These are phyloP conservation scores for Prillingera fragicola DNA, from an alignment of 1,284 basidiomycete species.

Conservation along the genomic window DNA sequence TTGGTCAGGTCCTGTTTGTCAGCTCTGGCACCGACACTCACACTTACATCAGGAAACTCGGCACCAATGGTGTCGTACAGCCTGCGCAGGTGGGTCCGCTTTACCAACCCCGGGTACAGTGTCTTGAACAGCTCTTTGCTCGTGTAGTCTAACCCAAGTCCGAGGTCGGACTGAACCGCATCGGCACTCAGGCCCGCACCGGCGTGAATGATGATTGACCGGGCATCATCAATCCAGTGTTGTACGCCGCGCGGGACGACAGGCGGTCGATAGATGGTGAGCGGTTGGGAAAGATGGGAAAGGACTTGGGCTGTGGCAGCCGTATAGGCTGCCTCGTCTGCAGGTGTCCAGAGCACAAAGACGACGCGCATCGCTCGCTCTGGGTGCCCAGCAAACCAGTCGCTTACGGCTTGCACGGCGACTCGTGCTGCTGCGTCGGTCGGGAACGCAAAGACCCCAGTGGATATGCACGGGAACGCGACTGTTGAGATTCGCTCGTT, in stretches of 20 bases:
- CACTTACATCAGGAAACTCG: slow-evolving; percentile 10
- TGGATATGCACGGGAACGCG: slow-evolving; percentile 17
- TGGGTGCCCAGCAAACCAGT: slow-evolving; percentile 6
- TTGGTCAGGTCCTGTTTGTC: slow-evolving; percentile 7
- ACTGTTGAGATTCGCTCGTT: slow-evolving; percentile 6
- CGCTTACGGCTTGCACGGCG: neutral
- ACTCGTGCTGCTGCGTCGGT: slow-evolving; percentile 1
- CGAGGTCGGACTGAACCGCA: slow-evolving; percentile 2
- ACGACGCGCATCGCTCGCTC: slow-evolving; percentile 1
- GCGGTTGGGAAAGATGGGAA: neutral
- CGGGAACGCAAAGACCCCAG: slow-evolving; percentile 13
- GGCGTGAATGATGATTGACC: slow-evolving; percentile 9
- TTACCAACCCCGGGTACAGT: slow-evolving; percentile 10
- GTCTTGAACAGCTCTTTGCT: slow-evolving; percentile 5
- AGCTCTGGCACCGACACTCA: neutral
- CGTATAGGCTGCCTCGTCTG: slow-evolving; percentile 2
- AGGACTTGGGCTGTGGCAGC: neutral
- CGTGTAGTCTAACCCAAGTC: slow-evolving; percentile 12
- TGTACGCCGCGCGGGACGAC: neutral
- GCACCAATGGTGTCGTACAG: slow-evolving; percentile 15
- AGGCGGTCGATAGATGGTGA: neutral
- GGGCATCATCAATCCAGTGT: slow-evolving; percentile 2
- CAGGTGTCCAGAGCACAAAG: slow-evolving; percentile 9
- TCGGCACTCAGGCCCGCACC: slow-evolving; percentile 13
- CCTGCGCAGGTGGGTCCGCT: neutral